Evolutionary conservation across 2,329 filamentous ascomycete genomes (phyloP), one percentile per base, ranked within the genome.

Genomic region (Exophiala lecanii-corni): DNA sequence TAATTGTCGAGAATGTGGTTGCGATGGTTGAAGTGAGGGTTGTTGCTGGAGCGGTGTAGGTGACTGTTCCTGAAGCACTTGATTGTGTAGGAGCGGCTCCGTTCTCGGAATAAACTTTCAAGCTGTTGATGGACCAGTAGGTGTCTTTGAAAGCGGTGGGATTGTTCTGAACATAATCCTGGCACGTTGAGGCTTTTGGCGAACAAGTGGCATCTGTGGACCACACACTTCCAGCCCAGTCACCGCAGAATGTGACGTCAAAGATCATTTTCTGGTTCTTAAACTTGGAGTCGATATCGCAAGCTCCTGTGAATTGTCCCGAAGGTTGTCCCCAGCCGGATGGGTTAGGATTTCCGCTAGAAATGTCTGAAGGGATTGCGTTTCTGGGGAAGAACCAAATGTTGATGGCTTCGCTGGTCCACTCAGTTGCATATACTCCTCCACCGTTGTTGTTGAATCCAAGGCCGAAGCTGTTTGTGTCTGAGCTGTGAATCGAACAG

Each of bases 231-330:
- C 86, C 86, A 5, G 89, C 89, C 89, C 89, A 95, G 59, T 84
- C 78, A n/a, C 89, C 89, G 64, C 89, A 96, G 62, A 94, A 87
- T 5, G 84, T 85, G 1, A 82, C 91, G 66, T 92, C 80, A 63
- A 92, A 82, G 51, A 91, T 76, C 49, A 96, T 79, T 55, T 82
- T 76, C 68, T 94, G 76, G 47, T 84, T 65, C 48, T 70, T 68
- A 68, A 96, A 92, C 62, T 83, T 75, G 2, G 65, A 53, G 46
- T 81, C 70, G 51, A 94, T 84, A 55, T 89, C 69, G 65, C 91
- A 96, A 43, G 69, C 73, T 1, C 80, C 78, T 2, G 72, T 66
- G 65, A 94, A 96, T 23, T 72, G 72, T 9, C 84, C 86, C 1
- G 76, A 62, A 0, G 89, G 86, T 1, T 63, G 67, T 10, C 80